Conservation (phyloP, 257 asterid genomes). For the Penstemon barbatus region DNA sequence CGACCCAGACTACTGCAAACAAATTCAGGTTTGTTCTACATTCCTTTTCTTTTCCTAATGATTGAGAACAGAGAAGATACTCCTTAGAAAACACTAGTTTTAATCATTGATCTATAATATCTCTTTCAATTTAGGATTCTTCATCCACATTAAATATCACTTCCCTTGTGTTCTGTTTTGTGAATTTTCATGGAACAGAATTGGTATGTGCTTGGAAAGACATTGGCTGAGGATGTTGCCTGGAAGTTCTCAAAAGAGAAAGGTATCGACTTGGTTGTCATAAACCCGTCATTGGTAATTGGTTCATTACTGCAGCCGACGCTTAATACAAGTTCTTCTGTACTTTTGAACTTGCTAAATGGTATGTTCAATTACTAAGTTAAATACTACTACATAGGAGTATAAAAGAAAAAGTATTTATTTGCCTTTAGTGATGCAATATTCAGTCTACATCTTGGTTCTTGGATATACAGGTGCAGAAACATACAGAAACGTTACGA, state of each 20-base stretch:
- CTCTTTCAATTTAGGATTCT: neutral
- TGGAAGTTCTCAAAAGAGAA: constrained; percentile 67
- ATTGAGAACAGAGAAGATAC: neutral
- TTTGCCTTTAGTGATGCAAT: too few relatives aligned
- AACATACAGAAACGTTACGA: constrained; percentile 42
- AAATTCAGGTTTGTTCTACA: constrained; percentile 39
- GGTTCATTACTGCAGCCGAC: constrained; percentile 73
- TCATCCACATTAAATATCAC: neutral
- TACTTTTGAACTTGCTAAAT: constrained; percentile 46
- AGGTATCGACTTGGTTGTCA: constrained; percentile 58
- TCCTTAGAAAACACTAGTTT: neutral
- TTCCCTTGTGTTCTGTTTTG: neutral
- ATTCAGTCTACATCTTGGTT: neutral
- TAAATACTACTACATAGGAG: neutral
- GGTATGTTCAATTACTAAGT: constrained; percentile 32
- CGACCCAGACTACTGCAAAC: constrained; percentile 45
- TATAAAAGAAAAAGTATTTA: too few relatives aligned
- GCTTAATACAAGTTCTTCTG: constrained; percentile 57
- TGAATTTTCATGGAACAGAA: constrained; percentile 33
- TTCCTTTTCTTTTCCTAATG: neutral
- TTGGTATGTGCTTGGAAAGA: constrained; percentile 75
- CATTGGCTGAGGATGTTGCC: constrained; percentile 69
- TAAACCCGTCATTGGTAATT: constrained; percentile 68
- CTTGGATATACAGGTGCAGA: constrained; percentile 45
- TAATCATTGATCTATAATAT: neutral